Base-by-base conservation (phyloP, 257 asterid species). In the Echium plantagineum region DNA sequence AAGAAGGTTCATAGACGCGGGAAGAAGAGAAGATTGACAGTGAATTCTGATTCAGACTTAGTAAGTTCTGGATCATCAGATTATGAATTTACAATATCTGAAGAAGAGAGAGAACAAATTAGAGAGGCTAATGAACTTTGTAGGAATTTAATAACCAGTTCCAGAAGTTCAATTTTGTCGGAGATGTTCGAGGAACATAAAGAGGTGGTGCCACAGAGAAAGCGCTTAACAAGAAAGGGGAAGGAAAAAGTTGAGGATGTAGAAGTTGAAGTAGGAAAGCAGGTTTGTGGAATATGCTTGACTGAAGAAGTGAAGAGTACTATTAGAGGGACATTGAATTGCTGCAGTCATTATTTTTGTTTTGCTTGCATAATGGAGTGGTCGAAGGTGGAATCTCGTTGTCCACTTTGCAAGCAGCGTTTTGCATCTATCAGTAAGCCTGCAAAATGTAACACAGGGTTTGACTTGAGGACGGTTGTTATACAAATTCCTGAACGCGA, bases 381-480 rank as follows among this genome's bases (percentile, higher is more conserved):
- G 97, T 87, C 97, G 22, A 90, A 87, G 77, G 95, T 90, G 67
- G 97, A 90, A 70, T 85, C 97, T 5, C 89, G 96, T n/a, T 90
- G 95, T 63, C 95, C 97, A 17, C 79, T 87, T 32, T 90, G 96
- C 83, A 90, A 90, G 77, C 94, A 90, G 73, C 75, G 96, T 75
- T 87, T 87, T 76, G 58, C 72, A 60, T 80, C 82, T 47, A 90
- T 90, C 69, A 75, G 83, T 63, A 85, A 81, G 72, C 74, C 80
- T 48, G 80, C 84, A 31, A 81, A 74, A 73, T 72, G 72, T 2
- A 81, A 77, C 61, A 75, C 77, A 47, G 78, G 81, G 31, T 76
- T 70, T 68, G 84, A 80, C 69, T 63, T 67, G 70, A 74, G 78
- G 67, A 80, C 81, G 58, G 75, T 74, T 58, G 84, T 66, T 74